These are phyloP conservation scores for Hibiscus syriacus DNA, from an alignment of 345 rosid genomes.

Conservation along the genomic window DNA sequence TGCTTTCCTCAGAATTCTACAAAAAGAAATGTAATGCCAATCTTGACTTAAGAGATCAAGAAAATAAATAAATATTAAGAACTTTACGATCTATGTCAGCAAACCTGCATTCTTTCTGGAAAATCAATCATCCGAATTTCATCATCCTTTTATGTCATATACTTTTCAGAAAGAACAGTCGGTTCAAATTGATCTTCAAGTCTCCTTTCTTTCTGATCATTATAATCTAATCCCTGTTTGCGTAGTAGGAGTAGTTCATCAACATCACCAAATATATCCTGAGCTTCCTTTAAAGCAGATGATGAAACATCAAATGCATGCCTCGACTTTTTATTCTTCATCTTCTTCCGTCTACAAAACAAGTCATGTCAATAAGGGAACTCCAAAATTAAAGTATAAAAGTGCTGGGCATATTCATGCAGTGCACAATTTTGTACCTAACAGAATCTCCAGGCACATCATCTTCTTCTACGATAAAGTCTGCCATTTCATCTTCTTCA, in stretches of 20 bases:
- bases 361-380: constrained; percentile 7
- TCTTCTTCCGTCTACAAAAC: constrained; percentile 48
- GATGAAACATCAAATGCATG: constrained; percentile 71
- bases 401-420: neutral
- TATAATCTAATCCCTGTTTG: constrained; percentile 56
- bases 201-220: constrained; percentile 63
- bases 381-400: neutral
- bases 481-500: constrained; percentile 96
- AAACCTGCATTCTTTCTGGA: constrained; percentile 97
- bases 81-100: constrained; percentile 3
- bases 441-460: constrained; percentile 58
- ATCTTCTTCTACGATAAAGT: constrained; percentile 91
- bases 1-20: constrained; percentile 72
- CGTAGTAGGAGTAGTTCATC: constrained; percentile 65
- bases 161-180: constrained; percentile 74
- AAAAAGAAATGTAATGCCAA: constrained; percentile 8
- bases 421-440: constrained; percentile 32
- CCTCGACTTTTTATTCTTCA: constrained; percentile 64
- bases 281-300: constrained; percentile 75
- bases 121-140: constrained; percentile 63
- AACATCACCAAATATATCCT: constrained; percentile 88
- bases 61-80: constrained; percentile 6
- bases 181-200: constrained; percentile 96
- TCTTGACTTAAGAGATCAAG: constrained; percentile 4
- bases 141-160: constrained; percentile 93